Evolutionary conservation across 768 basidiomycete species (phyloP).

Genomic region (Pseudohyphozyma bogoriensis): DNA sequence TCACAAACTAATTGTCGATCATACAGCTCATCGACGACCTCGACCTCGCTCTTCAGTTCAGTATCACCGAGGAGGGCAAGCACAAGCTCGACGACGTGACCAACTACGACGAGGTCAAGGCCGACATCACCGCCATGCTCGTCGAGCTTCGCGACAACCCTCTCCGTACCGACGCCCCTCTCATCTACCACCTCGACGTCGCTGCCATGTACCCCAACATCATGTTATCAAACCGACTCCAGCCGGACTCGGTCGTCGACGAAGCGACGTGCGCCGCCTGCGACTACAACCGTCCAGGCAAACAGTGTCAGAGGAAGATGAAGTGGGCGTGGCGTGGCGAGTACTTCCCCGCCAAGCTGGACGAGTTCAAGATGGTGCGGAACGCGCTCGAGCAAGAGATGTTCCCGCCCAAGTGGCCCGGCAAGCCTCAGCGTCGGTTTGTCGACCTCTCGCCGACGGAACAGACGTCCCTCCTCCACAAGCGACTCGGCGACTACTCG

Average conservation of each 20-base stretch:
- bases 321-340: slow-evolving; percentile 99
- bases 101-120: slow-evolving; percentile 89
- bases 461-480: slow-evolving; percentile 84
- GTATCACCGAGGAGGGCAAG: slow-evolving; percentile 70
- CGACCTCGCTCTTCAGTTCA: slow-evolving; percentile 82
- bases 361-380: slow-evolving; percentile 98
- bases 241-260: slow-evolving; percentile 95
- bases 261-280: slow-evolving; percentile 95
- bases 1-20: too few relatives aligned
- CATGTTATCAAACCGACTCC: slow-evolving; percentile 98
- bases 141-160: slow-evolving; percentile 88
- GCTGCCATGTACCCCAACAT: slow-evolving; percentile 99
- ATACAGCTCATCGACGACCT: slow-evolving; percentile 80
- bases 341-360: slow-evolving; percentile 91
- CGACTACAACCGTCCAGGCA: slow-evolving; percentile 93
- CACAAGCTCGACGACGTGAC: slow-evolving; percentile 68
- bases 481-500: slow-evolving; percentile 95
- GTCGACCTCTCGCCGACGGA: slow-evolving; percentile 70
- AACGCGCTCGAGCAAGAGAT: slow-evolving; percentile 89
- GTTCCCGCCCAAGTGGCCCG: slow-evolving; percentile 72
- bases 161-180: slow-evolving; percentile 73
- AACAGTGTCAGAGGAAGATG: slow-evolving; percentile 82
- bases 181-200: slow-evolving; percentile 97
- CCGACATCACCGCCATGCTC: slow-evolving; percentile 61
- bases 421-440: slow-evolving; percentile 66